These are phyloP conservation scores for Sarcomyxa edulis DNA, from an alignment of 768 basidiomycete genomes.

Conservation along the genomic window DNA sequence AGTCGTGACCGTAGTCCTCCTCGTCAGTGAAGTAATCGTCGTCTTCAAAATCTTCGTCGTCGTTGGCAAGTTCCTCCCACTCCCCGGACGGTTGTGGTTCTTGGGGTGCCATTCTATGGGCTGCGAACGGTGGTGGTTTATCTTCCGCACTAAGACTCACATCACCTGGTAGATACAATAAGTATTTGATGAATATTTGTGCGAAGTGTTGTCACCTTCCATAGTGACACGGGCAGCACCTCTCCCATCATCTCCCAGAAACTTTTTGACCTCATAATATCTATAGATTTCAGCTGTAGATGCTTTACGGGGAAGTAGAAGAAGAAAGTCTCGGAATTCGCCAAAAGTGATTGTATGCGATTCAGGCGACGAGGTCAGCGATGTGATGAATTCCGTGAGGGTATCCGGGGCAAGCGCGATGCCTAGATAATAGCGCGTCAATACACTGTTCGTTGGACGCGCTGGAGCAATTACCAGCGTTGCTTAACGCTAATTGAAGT, in stretches of 20 bases:
- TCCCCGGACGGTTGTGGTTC: neutral
- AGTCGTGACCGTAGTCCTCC: constrained; percentile 56
- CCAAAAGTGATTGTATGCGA: constrained; percentile 69
- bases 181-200: too few species aligned
- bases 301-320: constrained; percentile 76
- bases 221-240: constrained; percentile 80
- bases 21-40: constrained; percentile 43
- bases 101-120: neutral
- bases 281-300: constrained; percentile 83
- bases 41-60: constrained; percentile 36
- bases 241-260: constrained; percentile 68
- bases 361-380: constrained; percentile 66
- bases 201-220: constrained; percentile 67
- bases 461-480: constrained; percentile 53
- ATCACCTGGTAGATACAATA: constrained; percentile 49
- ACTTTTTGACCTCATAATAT: constrained; percentile 69
- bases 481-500: constrained; percentile 40
- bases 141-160: constrained; percentile 76
- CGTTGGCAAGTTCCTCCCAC: constrained; percentile 10
- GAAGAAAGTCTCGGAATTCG: constrained; percentile 87
- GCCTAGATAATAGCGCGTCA: constrained; percentile 36
- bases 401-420: constrained; percentile 65
- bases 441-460: constrained; percentile 14
- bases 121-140: constrained; percentile 37
- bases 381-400: constrained; percentile 77